Percentiles rank a stretch among this genome's conserved stretches.
Conservation (phyloP, 495 filamentous ascomycete species). For the Tuber indicum region DNA sequence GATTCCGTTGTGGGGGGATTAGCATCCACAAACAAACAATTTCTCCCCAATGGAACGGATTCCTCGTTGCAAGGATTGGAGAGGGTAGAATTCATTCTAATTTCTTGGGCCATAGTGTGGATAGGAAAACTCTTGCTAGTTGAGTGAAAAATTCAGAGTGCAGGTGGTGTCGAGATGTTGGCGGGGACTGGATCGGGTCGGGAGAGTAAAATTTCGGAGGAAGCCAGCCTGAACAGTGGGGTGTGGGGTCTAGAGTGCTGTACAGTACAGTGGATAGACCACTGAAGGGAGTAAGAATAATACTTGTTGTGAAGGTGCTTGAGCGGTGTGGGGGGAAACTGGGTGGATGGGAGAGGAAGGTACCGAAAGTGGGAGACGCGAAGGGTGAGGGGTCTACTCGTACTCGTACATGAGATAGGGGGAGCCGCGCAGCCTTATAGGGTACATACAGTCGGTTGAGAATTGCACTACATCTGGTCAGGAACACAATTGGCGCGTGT, state of each 20-base stretch:
- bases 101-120: slow-evolving; percentile 14
- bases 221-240: slow-evolving; percentile 4
- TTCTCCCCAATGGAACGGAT: neutral
- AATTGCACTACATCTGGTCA: neutral
- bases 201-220: slow-evolving; percentile 5
- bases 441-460: neutral
- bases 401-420: neutral
- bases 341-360: neutral
- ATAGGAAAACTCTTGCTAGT: neutral
- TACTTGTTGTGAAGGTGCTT: neutral
- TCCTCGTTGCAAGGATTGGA: slow-evolving; percentile 5
- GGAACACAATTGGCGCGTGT: neutral
- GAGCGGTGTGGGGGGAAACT: neutral
- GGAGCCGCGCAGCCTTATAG: neutral
- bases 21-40: neutral
- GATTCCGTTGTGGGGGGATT: neutral
- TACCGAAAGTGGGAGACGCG: neutral
- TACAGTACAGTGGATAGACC: neutral
- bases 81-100: slow-evolving; percentile 3
- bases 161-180: neutral
- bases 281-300: neutral
- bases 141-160: neutral
- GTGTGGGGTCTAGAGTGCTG: neutral
- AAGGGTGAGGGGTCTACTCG: neutral
- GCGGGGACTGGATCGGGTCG: slow-evolving; percentile 5